Evolutionary conservation across 2,329 filamentous ascomycete genomes (phyloP), one percentile per base, ranked within the genome.

Genomic region (Xylariales sp.): DNA sequence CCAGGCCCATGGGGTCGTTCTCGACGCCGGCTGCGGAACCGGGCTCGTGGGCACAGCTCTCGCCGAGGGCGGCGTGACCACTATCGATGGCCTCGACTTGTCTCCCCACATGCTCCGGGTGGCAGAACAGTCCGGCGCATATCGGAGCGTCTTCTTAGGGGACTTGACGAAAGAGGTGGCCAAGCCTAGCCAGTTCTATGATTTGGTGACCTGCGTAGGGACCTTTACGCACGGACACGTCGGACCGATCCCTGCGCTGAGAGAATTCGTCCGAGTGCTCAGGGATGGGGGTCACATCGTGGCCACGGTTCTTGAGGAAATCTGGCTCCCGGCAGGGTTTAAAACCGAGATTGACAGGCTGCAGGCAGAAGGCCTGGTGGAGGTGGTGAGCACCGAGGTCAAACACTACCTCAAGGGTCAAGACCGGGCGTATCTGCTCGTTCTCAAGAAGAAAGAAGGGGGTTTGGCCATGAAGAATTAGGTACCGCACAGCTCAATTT

Each of bases 1-100:
- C 46, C 71, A 82, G 1, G 18, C 32, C 41, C 23, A 60, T 23
- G 43, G 23, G 9, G 3, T 7, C 5, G 23, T 87, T 63, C 80
- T 86, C 0, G 86, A 88, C 66, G 85, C 85, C 28, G 86, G 86
- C n/a, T 87, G 85, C 65, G 86, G 86, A 3, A 87, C 85, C 0
- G 86, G 86, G 0, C 81, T 86, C 8, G 85, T 86, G 10, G 86
- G 84, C 3, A 74, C 81, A 23, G 82, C 81, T 32, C 81, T 88
- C 3, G 78, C 81, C 28, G 75, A 80, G 45, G 73, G 79, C 39
- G 82, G 83, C 2, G 81, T 81, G 3, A 78, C 79, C 45, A 76
- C 79, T n/a, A 81, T 88, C 49, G 83, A 87, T 58, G 86, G 86
- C 32, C 74, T 86, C 32, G 86, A 88, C 69, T 76, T 87, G 16